Conservation (phyloP, 2,329 filamentous ascomycete genomes). For the Hymenoscyphus scutula region DNA sequence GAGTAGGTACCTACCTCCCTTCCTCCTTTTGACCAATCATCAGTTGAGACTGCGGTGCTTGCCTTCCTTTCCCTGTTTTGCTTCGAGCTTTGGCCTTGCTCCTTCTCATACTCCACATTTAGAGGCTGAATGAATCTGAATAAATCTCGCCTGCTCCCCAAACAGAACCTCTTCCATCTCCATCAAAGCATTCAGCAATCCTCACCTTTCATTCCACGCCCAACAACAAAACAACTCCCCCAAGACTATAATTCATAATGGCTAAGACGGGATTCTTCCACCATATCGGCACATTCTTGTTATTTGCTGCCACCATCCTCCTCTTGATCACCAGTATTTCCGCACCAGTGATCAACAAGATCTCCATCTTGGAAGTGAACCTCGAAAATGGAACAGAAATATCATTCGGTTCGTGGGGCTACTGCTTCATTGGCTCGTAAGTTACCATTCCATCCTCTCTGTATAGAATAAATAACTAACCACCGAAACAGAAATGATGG, state of each 20-base stretch:
- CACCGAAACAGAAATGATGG: slow-evolving; percentile 11
- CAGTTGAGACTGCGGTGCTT: background rate
- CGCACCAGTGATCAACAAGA: slow-evolving; percentile 54
- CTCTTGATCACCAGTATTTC: slow-evolving; percentile 58
- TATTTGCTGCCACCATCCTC: slow-evolving; percentile 54
- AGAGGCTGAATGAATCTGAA: background rate
- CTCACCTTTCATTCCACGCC: background rate
- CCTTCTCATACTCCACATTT: background rate
- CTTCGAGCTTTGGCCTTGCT: background rate
- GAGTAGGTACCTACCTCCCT: no score
- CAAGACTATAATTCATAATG: slow-evolving; percentile 17
- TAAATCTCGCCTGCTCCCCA: background rate
- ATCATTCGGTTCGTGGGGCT: slow-evolving; percentile 60
- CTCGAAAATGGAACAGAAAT: slow-evolving; percentile 43
- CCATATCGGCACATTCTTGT: slow-evolving; percentile 56
- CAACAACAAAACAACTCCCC: background rate
- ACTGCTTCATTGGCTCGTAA: slow-evolving; percentile 44
- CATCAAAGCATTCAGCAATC: background rate
- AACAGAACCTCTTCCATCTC: background rate
- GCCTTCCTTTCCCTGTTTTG: slow-evolving; percentile 1
- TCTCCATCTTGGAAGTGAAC: slow-evolving; percentile 52
- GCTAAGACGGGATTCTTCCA: slow-evolving; percentile 42
- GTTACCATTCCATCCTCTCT: slow-evolving; percentile 8
- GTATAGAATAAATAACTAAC: background rate
- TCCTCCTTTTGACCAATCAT: background rate